A percentile compares a stretch with the other conserved stretches of the same genome.
phyloP scores from a whole-genome alignment of 345 rosid species.

The Brassica juncea region DNA sequence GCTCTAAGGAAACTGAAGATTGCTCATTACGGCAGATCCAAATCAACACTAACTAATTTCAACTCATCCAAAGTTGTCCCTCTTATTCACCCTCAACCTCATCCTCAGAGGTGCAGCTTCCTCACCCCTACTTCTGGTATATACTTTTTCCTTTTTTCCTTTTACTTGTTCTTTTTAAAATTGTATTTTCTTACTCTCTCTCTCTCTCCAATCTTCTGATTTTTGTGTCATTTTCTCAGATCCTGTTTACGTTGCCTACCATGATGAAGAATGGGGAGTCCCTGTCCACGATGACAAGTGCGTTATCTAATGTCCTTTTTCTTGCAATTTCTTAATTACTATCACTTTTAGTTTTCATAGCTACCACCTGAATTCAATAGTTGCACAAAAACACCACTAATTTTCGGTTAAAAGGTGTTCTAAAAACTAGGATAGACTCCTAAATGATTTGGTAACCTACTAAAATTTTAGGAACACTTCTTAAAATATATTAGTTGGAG shows the following conservation, averaged over 20 bases:
- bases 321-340: not conserved
- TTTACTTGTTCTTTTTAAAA: not conserved
- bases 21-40: conserved; percentile 76
- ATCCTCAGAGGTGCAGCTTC: conserved; percentile 60
- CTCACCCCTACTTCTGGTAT: conserved; percentile 70
- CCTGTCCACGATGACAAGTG: conserved; percentile 73
- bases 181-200: not conserved
- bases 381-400: not conserved
- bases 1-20: conserved; percentile 43
- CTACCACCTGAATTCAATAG: not conserved
- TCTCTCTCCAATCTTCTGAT: not conserved
- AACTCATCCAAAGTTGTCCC: conserved; percentile 38
- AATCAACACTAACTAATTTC: conserved; percentile 38
- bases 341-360: not conserved
- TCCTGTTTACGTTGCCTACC: conserved; percentile 69
- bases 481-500: not conserved
- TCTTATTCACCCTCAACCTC: conserved; percentile 22
- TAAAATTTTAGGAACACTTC: not conserved
- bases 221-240: conserved; percentile 43
- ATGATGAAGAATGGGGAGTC: conserved; percentile 89
- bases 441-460: not conserved
- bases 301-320: not conserved
- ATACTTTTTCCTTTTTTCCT: not conserved
- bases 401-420: not conserved
- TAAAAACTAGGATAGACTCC: not conserved